Evolutionary conservation across 306 rosid genomes (phyloP), one percentile per base, ranked within the genome.

Genomic region (Hippophae gyantsensis): DNA sequence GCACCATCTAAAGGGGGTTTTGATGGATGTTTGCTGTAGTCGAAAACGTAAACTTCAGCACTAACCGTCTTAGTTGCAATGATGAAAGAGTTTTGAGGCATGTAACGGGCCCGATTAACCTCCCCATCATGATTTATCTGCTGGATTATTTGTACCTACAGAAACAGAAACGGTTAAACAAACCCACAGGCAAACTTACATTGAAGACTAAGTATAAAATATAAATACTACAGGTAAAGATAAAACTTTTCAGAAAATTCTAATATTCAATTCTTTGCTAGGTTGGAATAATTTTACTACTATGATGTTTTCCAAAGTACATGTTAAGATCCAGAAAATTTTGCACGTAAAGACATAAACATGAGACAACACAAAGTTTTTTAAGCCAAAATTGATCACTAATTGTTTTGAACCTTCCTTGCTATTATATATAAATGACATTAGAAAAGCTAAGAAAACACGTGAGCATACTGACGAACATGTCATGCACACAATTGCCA

Each of bases 91-190:
- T 93, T 84, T 62, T 93, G 99, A 14, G 99, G 99, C 99, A 93
- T 93, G 56, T 84, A 88, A 10, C 99, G 90, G 27, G 99, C 99
- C 43, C 99, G 81, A 63, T 93, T 93, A 61, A 93, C 99, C 82
- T 93, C 99, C 8, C 99, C 99, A 52, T 93, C 99, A 54, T 93
- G 99, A 65, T 88, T 86, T 65, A 93, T 93, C 70, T 93, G 97
- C 77, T 93, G 97, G 52, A 93, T 93, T 76, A 93, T 88, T 76
- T 93, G 97, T 46, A 86, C 95, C 95, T 86, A 74, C 48, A 13
- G 64, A 25, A 59, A 60, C 38, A 10, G 2, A 44, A 1, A 5
- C 10, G 7, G 44, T 0, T 14, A 13, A 18, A 46, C 4, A 54
- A 6, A 32, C 3, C 38, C 38, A 32, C 38, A 2, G 38, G 6